Evolutionary conservation across 129 eudicot species (phyloP).

Genomic region (Glebionis coronaria): DNA sequence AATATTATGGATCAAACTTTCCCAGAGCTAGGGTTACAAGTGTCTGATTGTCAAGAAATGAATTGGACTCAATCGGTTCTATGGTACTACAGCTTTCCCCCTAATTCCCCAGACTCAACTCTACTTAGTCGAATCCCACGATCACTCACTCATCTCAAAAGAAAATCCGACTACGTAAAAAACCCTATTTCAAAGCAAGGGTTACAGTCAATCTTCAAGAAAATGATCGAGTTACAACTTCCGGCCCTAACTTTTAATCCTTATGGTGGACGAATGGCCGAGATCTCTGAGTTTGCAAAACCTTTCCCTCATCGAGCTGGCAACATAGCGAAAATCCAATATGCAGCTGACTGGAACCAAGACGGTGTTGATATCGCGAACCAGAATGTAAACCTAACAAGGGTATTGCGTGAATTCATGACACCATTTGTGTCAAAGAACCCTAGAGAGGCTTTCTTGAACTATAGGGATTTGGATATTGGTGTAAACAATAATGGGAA

Average conservation of each 20-base stretch:
- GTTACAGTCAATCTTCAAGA: slow-evolving; percentile 30
- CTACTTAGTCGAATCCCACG: slow-evolving; percentile 22
- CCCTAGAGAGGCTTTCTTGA: slow-evolving; percentile 41
- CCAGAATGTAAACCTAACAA: slow-evolving; percentile 17
- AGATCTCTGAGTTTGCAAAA: slow-evolving; percentile 39
- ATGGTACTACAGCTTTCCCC: slow-evolving; percentile 28
- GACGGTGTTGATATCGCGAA: slow-evolving; percentile 2
- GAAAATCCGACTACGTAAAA: slow-evolving; percentile 49
- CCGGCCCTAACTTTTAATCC: slow-evolving; percentile 32
- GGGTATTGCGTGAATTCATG: slow-evolving; percentile 29
- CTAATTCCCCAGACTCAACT: slow-evolving; percentile 15
- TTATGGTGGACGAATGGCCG: slow-evolving; percentile 57
- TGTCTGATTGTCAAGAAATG: slow-evolving; percentile 38
- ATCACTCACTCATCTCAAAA: slow-evolving; percentile 24
- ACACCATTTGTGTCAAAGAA: slow-evolving; percentile 37
- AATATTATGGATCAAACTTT: slow-evolving; percentile 29
- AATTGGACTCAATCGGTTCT: slow-evolving; percentile 49
- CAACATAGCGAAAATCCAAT: slow-evolving; percentile 39
- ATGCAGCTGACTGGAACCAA: slow-evolving; percentile 33
- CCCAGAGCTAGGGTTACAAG: slow-evolving; percentile 40
- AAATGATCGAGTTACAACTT: slow-evolving; percentile 15
- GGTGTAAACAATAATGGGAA: slow-evolving; percentile 33
- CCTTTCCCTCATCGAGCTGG: slow-evolving; percentile 67
- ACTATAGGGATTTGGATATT: slow-evolving; percentile 40
- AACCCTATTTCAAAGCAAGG: slow-evolving; percentile 40